phyloP scores from a whole-genome alignment of 164 flowering plant genomes.

The Vitis vinifera region ASM3070453v1 NC_081811.1:27926001-27926500 shows the following conservation, averaged over 20 bases:
- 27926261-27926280: constrained; percentile 85
- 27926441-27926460: constrained; percentile 93
- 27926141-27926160: constrained; percentile 93
- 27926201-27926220: constrained; percentile 90
- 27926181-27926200: constrained; percentile 86
- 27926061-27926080: constrained; percentile 77
- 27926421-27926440: constrained; percentile 91
- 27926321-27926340: constrained; percentile 95
- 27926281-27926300: constrained; percentile 97
- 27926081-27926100: constrained; percentile 68
- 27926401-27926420: constrained; percentile 79
- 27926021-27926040: constrained; percentile 79
- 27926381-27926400: constrained; percentile 81
- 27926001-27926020: constrained; percentile 94
- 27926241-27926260: constrained; percentile 86
- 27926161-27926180: constrained; percentile 76
- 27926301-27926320: constrained; percentile 81
- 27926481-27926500: constrained; percentile 88
- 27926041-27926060: constrained; percentile 85
- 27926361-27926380: constrained; percentile 96
- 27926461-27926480: constrained; percentile 97
- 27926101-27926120: constrained; percentile 94
- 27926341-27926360: constrained; percentile 96
- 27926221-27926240: constrained; percentile 91
- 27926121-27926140: constrained; percentile 90